phyloP scores from a whole-genome alignment of 2,329 filamentous ascomycete species.

The Cucurbitaria berberidis region DNA sequence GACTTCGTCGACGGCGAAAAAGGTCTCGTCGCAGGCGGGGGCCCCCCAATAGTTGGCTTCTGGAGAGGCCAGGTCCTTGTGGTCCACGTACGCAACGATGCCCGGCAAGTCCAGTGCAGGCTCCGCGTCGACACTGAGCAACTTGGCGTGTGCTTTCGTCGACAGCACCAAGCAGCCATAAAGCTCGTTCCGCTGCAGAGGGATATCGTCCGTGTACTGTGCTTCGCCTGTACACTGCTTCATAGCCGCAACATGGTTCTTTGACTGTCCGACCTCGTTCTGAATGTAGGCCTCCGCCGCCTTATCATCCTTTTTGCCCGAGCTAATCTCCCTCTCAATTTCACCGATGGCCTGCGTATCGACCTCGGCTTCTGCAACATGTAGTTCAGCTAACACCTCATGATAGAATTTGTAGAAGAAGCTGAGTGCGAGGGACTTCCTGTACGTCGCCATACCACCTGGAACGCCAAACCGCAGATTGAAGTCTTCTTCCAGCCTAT shows the following conservation, averaged over 20 bases:
- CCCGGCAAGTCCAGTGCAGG: constrained; percentile 83
- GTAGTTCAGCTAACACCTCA: constrained; percentile 73
- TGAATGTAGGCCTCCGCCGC: constrained; percentile 79
- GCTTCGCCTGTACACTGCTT: constrained; percentile 95
- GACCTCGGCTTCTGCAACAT: constrained; percentile 57
- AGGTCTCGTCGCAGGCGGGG: constrained; percentile 81
- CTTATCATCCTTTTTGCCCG: constrained; percentile 77
- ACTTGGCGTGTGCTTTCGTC: constrained; percentile 84
- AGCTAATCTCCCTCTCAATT: constrained; percentile 83
- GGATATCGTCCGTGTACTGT: constrained; percentile 96
- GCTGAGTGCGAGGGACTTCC: constrained; percentile 85
- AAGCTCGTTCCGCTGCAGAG: constrained; percentile 82
- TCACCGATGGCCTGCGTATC: constrained; percentile 82
- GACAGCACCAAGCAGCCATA: constrained; percentile 89
- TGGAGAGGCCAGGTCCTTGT: constrained; percentile 76
- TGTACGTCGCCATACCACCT: constrained; percentile 96
- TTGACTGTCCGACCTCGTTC: constrained; percentile 82
- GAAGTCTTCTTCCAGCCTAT: constrained; percentile 86
- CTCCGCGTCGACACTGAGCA: constrained; percentile 76
- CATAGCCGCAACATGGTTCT: constrained; percentile 85
- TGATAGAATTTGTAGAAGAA: constrained; percentile 99
- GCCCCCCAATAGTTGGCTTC: constrained; percentile 92
- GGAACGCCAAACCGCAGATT: constrained; percentile 88
- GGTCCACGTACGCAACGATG: constrained; percentile 83
- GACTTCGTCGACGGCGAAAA: constrained; percentile 91